These are phyloP conservation scores for Fusarium torulosum DNA, from an alignment of 2,329 filamentous ascomycete species.

Conservation along the genomic window DNA sequence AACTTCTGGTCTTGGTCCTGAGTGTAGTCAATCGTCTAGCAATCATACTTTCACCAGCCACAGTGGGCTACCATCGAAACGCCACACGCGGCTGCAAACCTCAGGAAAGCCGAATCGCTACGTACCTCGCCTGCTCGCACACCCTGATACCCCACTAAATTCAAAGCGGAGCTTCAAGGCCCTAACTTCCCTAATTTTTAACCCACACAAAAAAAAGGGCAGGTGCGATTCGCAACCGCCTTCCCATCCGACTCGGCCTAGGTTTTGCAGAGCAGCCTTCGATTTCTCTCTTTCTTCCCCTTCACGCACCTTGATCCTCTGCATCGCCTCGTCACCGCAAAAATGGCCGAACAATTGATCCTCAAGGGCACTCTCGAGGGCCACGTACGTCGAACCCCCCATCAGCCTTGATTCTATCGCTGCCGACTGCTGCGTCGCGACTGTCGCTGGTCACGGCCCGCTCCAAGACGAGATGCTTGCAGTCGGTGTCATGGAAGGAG, in stretches of 20 bases:
- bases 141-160: conserved; percentile 6
- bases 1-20: background rate
- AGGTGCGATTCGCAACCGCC: conserved; percentile 54
- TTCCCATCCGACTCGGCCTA: conserved; percentile 48
- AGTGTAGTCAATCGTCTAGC: background rate
- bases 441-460: conserved; percentile 32
- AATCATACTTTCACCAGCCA: conserved; percentile 10
- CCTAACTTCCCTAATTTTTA: conserved; percentile 59
- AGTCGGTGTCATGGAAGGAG: conserved; percentile 24
- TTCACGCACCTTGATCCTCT: conserved; percentile 53
- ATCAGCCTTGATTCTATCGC: conserved; percentile 27
- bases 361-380: conserved; percentile 97
- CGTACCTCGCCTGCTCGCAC: conserved; percentile 12
- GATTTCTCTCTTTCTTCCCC: conserved; percentile 52
- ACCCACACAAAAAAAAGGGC: conserved; percentile 63
- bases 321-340: conserved; percentile 61
- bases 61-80: background rate
- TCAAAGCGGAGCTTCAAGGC: conserved; percentile 53
- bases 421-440: conserved; percentile 38
- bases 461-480: conserved; percentile 26
- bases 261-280: conserved; percentile 50
- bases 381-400: conserved; percentile 74
- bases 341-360: conserved; percentile 93
- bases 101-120: background rate
- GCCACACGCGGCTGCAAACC: conserved; percentile 16